These are phyloP conservation scores for Phytophthora macrochlamydospora DNA, from an alignment of 352 stramenopile species.

Conservation along the genomic window DNA sequence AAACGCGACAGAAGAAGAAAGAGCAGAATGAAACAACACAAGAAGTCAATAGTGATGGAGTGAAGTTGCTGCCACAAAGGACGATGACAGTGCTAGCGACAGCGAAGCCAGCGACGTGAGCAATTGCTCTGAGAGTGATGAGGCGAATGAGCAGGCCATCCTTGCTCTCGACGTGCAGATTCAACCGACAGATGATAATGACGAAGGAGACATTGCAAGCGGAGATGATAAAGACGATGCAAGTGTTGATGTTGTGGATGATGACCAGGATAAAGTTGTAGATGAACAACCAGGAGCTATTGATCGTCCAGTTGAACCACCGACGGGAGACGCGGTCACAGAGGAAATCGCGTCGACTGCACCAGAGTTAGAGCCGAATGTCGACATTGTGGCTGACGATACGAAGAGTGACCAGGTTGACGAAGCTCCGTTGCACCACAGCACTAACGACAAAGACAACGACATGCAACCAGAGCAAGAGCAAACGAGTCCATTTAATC, in stretches of 20 bases:
- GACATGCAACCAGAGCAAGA: slow-evolving; percentile 1
- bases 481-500: slow-evolving; percentile 24
- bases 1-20: slow-evolving; percentile 21
- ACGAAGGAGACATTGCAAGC: not conserved
- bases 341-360: too few relatives aligned
- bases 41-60: too few relatives aligned
- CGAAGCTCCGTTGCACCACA: not conserved
- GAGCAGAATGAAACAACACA: too few relatives aligned
- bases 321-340: too few relatives aligned
- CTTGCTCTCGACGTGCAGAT: slow-evolving; percentile 45
- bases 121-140: slow-evolving; percentile 70
- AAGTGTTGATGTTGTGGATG: not conserved
- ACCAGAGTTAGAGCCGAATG: not conserved
- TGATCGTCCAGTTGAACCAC: not conserved
- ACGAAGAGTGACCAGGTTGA: not conserved
- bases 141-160: slow-evolving; percentile 58
- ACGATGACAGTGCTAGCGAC: slow-evolving; percentile 32
- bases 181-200: slow-evolving; percentile 7
- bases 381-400: not conserved
- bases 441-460: not conserved
- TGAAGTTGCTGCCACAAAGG: not conserved
- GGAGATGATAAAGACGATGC: not conserved
- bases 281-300: not conserved
- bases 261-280: not conserved
- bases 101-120: slow-evolving; percentile 70